These are phyloP conservation scores for Penicillium vulpinum DNA, from an alignment of 2,329 filamentous ascomycete genomes.

Conservation along the genomic window DNA sequence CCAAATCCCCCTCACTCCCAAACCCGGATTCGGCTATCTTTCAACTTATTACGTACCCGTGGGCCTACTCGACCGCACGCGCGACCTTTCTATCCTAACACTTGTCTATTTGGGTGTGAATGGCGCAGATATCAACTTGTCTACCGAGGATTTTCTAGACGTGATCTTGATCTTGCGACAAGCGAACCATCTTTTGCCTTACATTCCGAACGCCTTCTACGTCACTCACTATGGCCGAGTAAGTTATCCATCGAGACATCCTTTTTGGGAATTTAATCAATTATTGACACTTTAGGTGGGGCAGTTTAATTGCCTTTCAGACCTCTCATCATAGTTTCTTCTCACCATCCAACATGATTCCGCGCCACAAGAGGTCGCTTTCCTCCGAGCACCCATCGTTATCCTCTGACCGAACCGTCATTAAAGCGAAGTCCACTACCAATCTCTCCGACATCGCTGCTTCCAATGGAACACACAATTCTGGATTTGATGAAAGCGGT, in stretches of 20 bases:
- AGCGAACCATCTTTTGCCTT: conserved; percentile 6
- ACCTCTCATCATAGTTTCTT: conserved; percentile 40
- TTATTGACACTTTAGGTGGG: conserved; percentile 16
- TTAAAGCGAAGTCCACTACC: conserved; percentile 48
- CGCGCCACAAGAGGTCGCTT: conserved; percentile 41
- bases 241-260: conserved; percentile 23
- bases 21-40: neutral
- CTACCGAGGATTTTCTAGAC: conserved; percentile 14
- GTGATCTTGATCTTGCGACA: conserved; percentile 12
- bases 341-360: conserved; percentile 40
- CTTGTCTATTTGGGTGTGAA: conserved; percentile 19
- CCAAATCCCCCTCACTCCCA: neutral
- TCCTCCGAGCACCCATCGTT: conserved; percentile 38
- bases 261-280: neutral
- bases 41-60: conserved; percentile 7
- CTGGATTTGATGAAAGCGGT: conserved; percentile 38
- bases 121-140: conserved; percentile 16
- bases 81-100: conserved; percentile 20
- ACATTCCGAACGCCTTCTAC: conserved; percentile 24
- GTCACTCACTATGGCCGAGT: conserved; percentile 43
- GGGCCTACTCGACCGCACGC: conserved; percentile 22
- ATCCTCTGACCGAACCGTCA: conserved; percentile 41
- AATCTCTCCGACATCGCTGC: conserved; percentile 40
- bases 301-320: conserved; percentile 42
- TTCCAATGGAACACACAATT: conserved; percentile 21